Evolutionary conservation across 2,329 filamentous ascomycete genomes (phyloP).

Genomic region (Colletotrichum acutatum): DNA sequence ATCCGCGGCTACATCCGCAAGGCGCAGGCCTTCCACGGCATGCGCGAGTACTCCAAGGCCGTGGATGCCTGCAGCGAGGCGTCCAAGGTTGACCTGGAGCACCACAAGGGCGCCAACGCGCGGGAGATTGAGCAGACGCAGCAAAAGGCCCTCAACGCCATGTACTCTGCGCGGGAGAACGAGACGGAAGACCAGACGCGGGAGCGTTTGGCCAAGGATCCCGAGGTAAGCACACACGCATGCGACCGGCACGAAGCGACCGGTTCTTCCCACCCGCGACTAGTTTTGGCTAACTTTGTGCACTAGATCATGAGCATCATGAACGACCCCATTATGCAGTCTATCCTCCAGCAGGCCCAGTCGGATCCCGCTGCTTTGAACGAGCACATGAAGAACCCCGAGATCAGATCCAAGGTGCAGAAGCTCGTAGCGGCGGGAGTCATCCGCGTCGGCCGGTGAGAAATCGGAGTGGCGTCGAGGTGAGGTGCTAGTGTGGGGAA

Average conservation of each 20-base stretch:
- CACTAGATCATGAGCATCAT: conserved; percentile 85
- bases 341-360: conserved; percentile 96
- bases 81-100: conserved; percentile 76
- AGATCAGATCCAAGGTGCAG: conserved; percentile 88
- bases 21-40: conserved; percentile 93
- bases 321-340: conserved; percentile 97
- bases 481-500: neutral
- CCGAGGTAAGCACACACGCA: conserved; percentile 73
- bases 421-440: conserved; percentile 94
- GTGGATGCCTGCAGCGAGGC: conserved; percentile 91
- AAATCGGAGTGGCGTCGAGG: neutral
- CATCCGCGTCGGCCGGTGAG: conserved; percentile 75
- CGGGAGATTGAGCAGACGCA: conserved; percentile 95
- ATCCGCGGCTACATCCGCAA: conserved; percentile 97
- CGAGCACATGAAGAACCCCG: conserved; percentile 96
- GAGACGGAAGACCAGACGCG: conserved; percentile 97
- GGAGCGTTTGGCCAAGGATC: conserved; percentile 89
- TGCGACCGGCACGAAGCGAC: neutral
- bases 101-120: conserved; percentile 78
- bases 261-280: neutral
- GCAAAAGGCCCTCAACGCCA: conserved; percentile 89
- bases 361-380: conserved; percentile 90
- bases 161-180: conserved; percentile 90
- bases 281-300: neutral
- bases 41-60: conserved; percentile 98